Percentiles rank a stretch among this genome's conserved stretches.
Conservation (phyloP, 495 filamentous ascomycete species). For the Pyrenopolyporus hunteri region DNA sequence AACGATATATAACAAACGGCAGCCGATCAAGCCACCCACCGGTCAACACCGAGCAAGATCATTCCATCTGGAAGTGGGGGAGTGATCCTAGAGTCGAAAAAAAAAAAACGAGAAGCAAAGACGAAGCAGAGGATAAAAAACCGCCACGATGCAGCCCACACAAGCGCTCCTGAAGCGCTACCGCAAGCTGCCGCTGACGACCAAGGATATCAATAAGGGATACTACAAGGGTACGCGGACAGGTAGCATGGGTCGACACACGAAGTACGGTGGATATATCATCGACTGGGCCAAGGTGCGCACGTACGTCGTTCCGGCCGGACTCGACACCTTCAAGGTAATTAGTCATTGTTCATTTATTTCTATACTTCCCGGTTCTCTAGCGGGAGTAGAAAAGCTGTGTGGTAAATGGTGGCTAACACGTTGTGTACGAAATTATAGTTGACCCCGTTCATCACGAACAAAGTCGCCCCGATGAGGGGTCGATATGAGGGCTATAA, state of each 20-base stretch:
- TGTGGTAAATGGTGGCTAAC: conserved; percentile 7
- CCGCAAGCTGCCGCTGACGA: conserved; percentile 77
- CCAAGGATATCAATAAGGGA: conserved; percentile 88
- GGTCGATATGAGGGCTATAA: conserved; percentile 57
- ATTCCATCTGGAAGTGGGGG: too few species aligned
- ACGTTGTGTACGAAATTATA: conserved; percentile 49
- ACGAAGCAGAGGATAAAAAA: conserved; percentile 3
- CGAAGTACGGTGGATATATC: conserved; percentile 80
- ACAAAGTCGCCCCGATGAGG: conserved; percentile 56
- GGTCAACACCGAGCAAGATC: too few species aligned
- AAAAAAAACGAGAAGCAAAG: too few species aligned
- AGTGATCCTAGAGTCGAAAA: too few species aligned
- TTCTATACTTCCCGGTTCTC: not conserved
- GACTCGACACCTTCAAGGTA: conserved; percentile 74
- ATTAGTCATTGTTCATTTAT: conserved; percentile 22
- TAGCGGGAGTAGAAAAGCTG: not conserved
- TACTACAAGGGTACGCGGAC: conserved; percentile 96
- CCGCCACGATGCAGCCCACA: conserved; percentile 67
- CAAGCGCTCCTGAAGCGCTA: conserved; percentile 66
- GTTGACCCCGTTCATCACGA: conserved; percentile 88
- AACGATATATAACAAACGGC: not conserved
- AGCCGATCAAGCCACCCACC: too few species aligned
- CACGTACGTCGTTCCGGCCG: conserved; percentile 81
- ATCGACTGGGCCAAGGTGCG: conserved; percentile 87
- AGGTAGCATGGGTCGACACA: conserved; percentile 85